A percentile compares a stretch with the other conserved stretches of the same genome.
phyloP scores from a whole-genome alignment of 805 yeast genomes.

The Ogataea saltuana region DNA sequence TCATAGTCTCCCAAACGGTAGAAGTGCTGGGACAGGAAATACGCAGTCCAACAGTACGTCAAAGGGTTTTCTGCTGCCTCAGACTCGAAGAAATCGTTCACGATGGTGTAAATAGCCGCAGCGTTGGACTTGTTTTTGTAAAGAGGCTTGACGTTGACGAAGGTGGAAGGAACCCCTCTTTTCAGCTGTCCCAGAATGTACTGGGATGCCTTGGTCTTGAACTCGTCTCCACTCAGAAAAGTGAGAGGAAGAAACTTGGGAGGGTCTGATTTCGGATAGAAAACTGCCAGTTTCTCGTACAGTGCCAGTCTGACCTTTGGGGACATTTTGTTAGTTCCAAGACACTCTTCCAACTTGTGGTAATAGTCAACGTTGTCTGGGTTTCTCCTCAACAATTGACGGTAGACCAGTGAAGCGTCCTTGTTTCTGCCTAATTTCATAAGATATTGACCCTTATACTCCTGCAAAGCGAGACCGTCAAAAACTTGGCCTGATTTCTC shows the following conservation, averaged over 20 bases:
- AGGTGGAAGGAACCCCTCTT: slow-evolving; percentile 88
- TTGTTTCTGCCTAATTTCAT: slow-evolving; percentile 53
- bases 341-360: slow-evolving; percentile 60
- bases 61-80: slow-evolving; percentile 41
- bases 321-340: slow-evolving; percentile 52
- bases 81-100: slow-evolving; percentile 45
- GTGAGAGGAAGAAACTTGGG: slow-evolving; percentile 77
- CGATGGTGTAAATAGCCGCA: slow-evolving; percentile 51
- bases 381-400: slow-evolving; percentile 75
- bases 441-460: slow-evolving; percentile 65
- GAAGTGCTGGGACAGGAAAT: slow-evolving; percentile 78
- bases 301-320: slow-evolving; percentile 53
- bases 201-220: slow-evolving; percentile 43
- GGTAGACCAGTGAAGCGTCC: slow-evolving; percentile 69
- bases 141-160: slow-evolving; percentile 80
- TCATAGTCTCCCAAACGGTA: slow-evolving; percentile 54
- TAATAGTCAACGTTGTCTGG: slow-evolving; percentile 78
- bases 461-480: slow-evolving; percentile 64
- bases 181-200: slow-evolving; percentile 65
- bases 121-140: slow-evolving; percentile 50
- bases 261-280: slow-evolving; percentile 84
- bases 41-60: slow-evolving; percentile 64
- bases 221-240: slow-evolving; percentile 56
- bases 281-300: slow-evolving; percentile 62
- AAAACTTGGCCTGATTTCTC: slow-evolving; percentile 46